Percentiles rank a stretch among this genome's conserved stretches.
Conservation (phyloP, 192 early-diverging fungal species). For the Dissophora ornata region DNA sequence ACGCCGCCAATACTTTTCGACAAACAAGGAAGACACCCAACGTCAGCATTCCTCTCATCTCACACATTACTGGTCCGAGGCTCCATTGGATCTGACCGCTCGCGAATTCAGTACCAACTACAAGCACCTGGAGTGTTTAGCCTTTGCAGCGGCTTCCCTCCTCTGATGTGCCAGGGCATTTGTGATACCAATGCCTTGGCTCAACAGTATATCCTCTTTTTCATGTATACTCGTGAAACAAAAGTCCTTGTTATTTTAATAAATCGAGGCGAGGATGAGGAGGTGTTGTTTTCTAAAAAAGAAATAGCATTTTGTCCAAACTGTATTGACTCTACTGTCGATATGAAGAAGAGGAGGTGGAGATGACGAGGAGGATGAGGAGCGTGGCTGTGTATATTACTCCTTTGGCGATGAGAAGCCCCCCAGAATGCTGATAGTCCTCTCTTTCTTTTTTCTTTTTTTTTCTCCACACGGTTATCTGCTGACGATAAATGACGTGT, state of each 20-base stretch:
- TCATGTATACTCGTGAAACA: slow-evolving; percentile 31
- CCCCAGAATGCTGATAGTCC: slow-evolving; percentile 25
- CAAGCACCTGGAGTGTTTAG: no score
- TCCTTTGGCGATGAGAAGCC: background rate
- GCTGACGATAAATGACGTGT: background rate
- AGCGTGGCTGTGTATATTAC: slow-evolving; percentile 2
- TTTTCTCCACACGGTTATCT: background rate
- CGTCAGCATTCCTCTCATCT: no score
- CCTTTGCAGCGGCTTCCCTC: background rate
- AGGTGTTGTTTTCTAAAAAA: slow-evolving; percentile 36
- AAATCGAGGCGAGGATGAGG: slow-evolving; percentile 55
- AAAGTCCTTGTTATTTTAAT: slow-evolving; percentile 39
- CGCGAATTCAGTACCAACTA: no score
- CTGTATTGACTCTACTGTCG: slow-evolving; percentile 12
- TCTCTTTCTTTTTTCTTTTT: slow-evolving; percentile 15
- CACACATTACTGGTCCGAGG: no score
- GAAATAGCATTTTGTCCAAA: slow-evolving; percentile 23
- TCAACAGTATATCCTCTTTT: slow-evolving; percentile 22
- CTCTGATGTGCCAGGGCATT: background rate
- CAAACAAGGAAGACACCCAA: no score
- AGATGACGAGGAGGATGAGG: slow-evolving; percentile 14
- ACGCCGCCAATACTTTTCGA: background rate
- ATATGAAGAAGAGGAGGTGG: slow-evolving; percentile 10
- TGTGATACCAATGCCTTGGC: no score
- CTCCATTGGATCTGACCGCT: no score